phyloP scores from a whole-genome alignment of 2,329 filamentous ascomycete species.

The Rhinocladiella similis region DNA sequence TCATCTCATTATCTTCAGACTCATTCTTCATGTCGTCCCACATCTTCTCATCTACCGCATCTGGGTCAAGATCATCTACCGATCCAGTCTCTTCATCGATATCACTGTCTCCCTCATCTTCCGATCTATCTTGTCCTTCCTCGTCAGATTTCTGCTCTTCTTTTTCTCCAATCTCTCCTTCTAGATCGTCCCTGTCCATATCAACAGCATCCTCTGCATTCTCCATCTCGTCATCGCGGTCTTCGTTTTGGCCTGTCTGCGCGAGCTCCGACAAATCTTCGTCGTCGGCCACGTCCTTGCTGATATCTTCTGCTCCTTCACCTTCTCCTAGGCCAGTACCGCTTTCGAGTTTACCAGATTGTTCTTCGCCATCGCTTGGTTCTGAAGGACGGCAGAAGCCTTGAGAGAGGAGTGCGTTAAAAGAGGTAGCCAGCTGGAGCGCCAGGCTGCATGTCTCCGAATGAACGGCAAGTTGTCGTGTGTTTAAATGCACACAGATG shows the following conservation, averaged over 20 bases:
- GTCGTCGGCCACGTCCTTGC: slow-evolving; percentile 91
- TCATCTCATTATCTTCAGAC: slow-evolving; percentile 64
- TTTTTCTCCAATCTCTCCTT: slow-evolving; percentile 74
- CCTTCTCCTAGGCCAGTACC: slow-evolving; percentile 95
- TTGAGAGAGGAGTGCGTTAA: slow-evolving; percentile 74
- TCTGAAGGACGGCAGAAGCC: slow-evolving; percentile 92
- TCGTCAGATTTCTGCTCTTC: slow-evolving; percentile 47
- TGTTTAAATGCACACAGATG: slow-evolving; percentile 60
- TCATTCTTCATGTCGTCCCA: slow-evolving; percentile 73
- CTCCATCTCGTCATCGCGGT: slow-evolving; percentile 50
- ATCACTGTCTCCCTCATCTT: slow-evolving; percentile 64
- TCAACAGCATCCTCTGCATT: slow-evolving; percentile 49
- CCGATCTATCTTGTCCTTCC: slow-evolving; percentile 61
- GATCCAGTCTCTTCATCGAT: slow-evolving; percentile 89
- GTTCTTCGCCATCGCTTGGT: slow-evolving; percentile 68
- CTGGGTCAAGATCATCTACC: slow-evolving; percentile 86
- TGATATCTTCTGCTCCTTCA: slow-evolving; percentile 94
- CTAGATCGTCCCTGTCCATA: slow-evolving; percentile 80
- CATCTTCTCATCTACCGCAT: slow-evolving; percentile 95
- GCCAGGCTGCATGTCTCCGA: slow-evolving; percentile 71
- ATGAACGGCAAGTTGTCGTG: slow-evolving; percentile 65
- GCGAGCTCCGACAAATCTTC: slow-evolving; percentile 91
- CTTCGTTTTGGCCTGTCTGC: slow-evolving; percentile 65
- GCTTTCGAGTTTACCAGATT: slow-evolving; percentile 78
- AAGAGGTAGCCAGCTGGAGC: slow-evolving; percentile 72